Conservation (phyloP, 192 early-diverging fungal species). For the Gonapodya sp. region DNA sequence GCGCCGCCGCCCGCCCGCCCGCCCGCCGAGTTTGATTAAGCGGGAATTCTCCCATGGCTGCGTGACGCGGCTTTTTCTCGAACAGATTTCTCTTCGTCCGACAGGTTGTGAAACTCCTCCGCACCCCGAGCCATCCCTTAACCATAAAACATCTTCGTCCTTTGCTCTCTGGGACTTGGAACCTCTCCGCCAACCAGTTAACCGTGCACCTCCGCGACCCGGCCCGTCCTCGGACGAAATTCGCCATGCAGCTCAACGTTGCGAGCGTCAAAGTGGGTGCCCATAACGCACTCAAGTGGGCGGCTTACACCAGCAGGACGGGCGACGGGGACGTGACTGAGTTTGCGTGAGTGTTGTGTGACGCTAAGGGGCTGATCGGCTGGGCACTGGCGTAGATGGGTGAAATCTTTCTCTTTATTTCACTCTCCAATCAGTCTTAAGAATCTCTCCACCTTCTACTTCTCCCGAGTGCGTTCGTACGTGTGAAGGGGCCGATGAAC, state of each 20-base stretch:
- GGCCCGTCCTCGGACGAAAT: constrained; percentile 13
- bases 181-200: constrained; percentile 5
- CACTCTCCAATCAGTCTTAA: background rate
- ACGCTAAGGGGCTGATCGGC: no score
- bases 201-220: constrained; percentile 1
- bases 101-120: constrained; percentile 11
- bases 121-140: background rate
- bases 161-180: constrained; percentile 17
- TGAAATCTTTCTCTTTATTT: background rate
- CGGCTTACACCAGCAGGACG: background rate
- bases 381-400: background rate
- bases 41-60: no score
- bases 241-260: constrained; percentile 3
- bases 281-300: background rate
- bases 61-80: no score
- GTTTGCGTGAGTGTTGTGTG: background rate
- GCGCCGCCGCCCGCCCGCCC: background rate
- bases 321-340: background rate
- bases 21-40: no score
- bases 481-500: no score
- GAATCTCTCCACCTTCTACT: background rate
- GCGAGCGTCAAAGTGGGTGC: background rate
- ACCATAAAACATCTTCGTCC: constrained; percentile 16
- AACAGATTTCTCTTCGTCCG: no score
- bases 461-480: background rate